A percentile compares a stretch with the other conserved stretches of the same genome.
Conservation (phyloP, 2,329 filamentous ascomycete genomes). For the Didymella pomorum region DNA sequence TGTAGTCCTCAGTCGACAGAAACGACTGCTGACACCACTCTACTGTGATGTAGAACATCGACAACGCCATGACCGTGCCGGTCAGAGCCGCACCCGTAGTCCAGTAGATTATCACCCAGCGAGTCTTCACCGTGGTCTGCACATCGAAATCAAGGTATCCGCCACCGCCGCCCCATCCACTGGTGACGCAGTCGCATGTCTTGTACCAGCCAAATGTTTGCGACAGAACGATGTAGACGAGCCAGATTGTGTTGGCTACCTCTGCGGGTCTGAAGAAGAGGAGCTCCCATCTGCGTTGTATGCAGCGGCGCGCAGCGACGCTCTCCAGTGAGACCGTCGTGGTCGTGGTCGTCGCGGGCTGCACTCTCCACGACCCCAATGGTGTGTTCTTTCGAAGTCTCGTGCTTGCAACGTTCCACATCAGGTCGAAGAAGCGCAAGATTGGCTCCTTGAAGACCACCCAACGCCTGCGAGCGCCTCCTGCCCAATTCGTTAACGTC, state of each 20-base stretch:
- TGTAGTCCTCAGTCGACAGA: constrained; percentile 46
- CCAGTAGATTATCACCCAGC: constrained; percentile 45
- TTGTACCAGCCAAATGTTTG: constrained; percentile 55
- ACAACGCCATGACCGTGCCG: constrained; percentile 38
- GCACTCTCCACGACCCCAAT: neutral
- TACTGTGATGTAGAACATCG: constrained; percentile 49
- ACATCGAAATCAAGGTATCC: constrained; percentile 54
- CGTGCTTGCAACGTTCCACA: neutral
- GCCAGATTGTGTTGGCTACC: constrained; percentile 49
- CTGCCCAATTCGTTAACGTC: constrained; percentile 21
- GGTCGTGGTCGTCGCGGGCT: neutral
- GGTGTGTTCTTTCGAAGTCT: neutral
- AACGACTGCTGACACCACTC: constrained; percentile 51
- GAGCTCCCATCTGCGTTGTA: constrained; percentile 34
- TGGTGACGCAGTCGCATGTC: constrained; percentile 54
- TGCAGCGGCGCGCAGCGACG: constrained; percentile 5
- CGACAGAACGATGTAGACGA: constrained; percentile 44
- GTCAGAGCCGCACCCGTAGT: constrained; percentile 42
- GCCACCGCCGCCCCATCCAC: constrained; percentile 48
- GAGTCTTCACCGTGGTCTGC: constrained; percentile 42
- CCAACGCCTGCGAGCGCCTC: constrained; percentile 19
- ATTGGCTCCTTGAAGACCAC: constrained; percentile 16
- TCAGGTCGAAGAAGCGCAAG: constrained; percentile 7
- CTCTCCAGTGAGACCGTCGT: constrained; percentile 14
- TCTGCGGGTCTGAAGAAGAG: constrained; percentile 47